Conservation (phyloP, 345 rosid genomes). For the Kernera saxatilis region DNA sequence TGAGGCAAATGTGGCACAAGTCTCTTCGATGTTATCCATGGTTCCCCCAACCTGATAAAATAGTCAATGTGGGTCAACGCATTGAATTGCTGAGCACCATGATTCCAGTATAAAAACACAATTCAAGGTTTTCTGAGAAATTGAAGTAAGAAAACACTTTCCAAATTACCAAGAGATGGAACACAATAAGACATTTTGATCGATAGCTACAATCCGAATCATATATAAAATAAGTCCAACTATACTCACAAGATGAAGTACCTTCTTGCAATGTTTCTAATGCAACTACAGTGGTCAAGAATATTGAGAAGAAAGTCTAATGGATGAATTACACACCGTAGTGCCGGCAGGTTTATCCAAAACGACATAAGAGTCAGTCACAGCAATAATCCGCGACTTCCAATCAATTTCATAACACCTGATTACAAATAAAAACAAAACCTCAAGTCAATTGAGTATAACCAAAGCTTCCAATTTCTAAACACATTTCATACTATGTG, state of each 20-base stretch:
- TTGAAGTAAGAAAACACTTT: background rate
- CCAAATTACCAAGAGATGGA: background rate
- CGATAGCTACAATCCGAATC: background rate
- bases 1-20: constrained; percentile 80
- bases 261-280: background rate
- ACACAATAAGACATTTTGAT: background rate
- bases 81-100: background rate
- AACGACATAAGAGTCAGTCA: constrained; percentile 69
- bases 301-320: background rate
- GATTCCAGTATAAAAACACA: background rate
- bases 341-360: constrained; percentile 96
- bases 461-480: background rate
- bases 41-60: constrained; percentile 83
- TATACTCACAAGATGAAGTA: background rate
- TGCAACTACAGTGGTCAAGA: background rate
- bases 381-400: constrained; percentile 70
- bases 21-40: constrained; percentile 85
- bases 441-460: background rate
- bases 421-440: background rate
- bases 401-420: constrained; percentile 94
- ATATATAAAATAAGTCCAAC: background rate
- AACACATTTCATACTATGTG: background rate
- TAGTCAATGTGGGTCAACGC: background rate
- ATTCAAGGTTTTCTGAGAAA: background rate
- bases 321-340: constrained; percentile 50